Conservation (phyloP, 192 early-diverging fungal genomes). For the Coemansia erecta region DNA sequence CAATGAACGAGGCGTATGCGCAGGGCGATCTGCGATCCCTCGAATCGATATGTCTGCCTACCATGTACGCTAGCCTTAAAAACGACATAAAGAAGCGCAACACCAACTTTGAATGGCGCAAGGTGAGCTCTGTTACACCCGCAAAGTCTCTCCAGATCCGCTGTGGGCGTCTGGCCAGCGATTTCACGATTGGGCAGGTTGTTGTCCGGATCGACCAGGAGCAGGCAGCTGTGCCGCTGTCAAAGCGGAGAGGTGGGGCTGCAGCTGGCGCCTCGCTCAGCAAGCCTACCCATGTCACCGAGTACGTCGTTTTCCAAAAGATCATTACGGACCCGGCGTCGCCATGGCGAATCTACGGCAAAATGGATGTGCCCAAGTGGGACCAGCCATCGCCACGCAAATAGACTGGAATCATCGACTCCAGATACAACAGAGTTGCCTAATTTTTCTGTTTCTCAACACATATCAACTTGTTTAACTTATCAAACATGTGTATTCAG, state of each 20-base stretch:
- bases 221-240: conserved; percentile 47
- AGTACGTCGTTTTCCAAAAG: conserved; percentile 71
- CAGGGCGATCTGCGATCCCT: conserved; percentile 58
- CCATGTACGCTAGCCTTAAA: conserved; percentile 62
- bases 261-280: conserved; percentile 47
- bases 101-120: conserved; percentile 59
- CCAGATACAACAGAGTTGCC: not conserved
- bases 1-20: conserved; percentile 71
- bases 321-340: conserved; percentile 58
- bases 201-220: conserved; percentile 66
- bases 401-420: not conserved
- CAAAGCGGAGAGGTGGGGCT: conserved; percentile 28
- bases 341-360: conserved; percentile 67
- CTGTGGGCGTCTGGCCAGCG: conserved; percentile 46
- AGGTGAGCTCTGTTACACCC: conserved; percentile 55
- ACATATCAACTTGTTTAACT: no score
- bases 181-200: conserved; percentile 58
- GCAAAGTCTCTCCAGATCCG: conserved; percentile 62
- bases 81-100: conserved; percentile 61
- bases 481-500: not conserved
- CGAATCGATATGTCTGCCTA: conserved; percentile 59
- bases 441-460: not conserved
- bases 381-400: conserved; percentile 9
- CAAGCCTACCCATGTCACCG: conserved; percentile 58
- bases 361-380: conserved; percentile 51